A percentile compares a stretch with the other conserved stretches of the same genome.
phyloP scores from a whole-genome alignment of 164 flowering plant species.

The Vitis labrusca region DNA sequence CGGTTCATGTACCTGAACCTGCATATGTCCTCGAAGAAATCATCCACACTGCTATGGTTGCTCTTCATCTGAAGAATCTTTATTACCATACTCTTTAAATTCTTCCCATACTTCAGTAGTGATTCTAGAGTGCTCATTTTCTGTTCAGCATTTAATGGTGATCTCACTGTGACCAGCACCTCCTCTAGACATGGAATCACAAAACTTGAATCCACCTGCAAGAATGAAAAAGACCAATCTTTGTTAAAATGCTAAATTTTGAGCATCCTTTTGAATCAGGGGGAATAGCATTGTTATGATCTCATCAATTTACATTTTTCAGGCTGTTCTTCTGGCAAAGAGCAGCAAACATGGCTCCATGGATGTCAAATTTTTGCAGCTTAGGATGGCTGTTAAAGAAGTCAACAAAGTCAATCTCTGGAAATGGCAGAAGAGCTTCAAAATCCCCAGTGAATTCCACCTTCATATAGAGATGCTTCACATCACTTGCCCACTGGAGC shows the following conservation, averaged over 20 bases:
- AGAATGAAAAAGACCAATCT: not conserved
- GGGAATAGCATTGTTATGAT: not conserved
- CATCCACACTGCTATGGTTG: constrained; percentile 74
- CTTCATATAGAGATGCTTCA: constrained; percentile 82
- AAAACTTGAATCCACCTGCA: constrained; percentile 68
- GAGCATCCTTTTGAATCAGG: not conserved
- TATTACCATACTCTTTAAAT: constrained; percentile 57
- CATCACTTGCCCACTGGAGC: constrained; percentile 69
- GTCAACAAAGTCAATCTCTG: constrained; percentile 80
- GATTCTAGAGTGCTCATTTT: constrained; percentile 82
- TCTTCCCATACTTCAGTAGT: constrained; percentile 57
- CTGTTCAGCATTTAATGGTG: constrained; percentile 89
- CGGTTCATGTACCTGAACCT: constrained; percentile 53
- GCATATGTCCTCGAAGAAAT: constrained; percentile 87
- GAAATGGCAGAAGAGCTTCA: constrained; percentile 64
- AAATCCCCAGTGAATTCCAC: constrained; percentile 82
- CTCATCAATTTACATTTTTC: constrained; percentile 50
- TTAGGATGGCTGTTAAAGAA: constrained; percentile 80
- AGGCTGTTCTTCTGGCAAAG: constrained; percentile 88
- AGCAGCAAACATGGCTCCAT: constrained; percentile 98
- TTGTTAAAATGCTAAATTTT: not conserved
- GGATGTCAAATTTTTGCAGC: constrained; percentile 69
- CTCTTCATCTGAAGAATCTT: constrained; percentile 86
- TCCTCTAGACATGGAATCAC: constrained; percentile 71
- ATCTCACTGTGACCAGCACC: constrained; percentile 65